A percentile compares a stretch with the other conserved stretches of the same genome.
These are phyloP conservation scores for Gastrolobium bilobum DNA, from an alignment of 306 rosid genomes.

Conservation along the genomic window DNA sequence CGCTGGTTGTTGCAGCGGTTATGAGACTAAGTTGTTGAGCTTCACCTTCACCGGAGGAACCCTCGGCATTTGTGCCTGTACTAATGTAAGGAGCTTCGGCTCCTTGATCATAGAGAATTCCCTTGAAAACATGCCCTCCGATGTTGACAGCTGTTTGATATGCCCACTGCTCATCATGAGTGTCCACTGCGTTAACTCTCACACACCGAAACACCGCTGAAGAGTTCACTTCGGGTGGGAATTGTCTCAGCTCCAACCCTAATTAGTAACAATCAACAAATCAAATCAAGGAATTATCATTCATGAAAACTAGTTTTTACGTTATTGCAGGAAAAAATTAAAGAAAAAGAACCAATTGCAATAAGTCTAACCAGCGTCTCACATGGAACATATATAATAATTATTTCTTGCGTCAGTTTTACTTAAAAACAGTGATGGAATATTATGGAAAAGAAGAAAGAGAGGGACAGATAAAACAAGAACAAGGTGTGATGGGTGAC, in stretches of 20 bases:
- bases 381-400: neutral
- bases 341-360: neutral
- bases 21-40: slow-evolving; percentile 63
- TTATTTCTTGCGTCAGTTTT: slow-evolving; percentile 58
- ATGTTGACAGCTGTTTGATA: slow-evolving; percentile 96
- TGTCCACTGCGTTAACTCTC: slow-evolving; percentile 85
- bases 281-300: neutral
- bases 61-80: slow-evolving; percentile 48
- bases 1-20: slow-evolving; percentile 44
- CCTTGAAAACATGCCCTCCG: slow-evolving; percentile 94
- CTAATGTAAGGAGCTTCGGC: slow-evolving; percentile 59
- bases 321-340: too few species aligned
- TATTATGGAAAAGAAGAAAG: slow-evolving; percentile 38
- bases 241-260: slow-evolving; percentile 94
- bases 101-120: slow-evolving; percentile 95
- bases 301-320: too few species aligned
- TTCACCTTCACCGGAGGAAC: slow-evolving; percentile 67
- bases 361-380: slow-evolving; percentile 20
- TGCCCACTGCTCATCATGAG: slow-evolving; percentile 85
- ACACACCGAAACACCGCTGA: slow-evolving; percentile 92
- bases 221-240: slow-evolving; percentile 87
- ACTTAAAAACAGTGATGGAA: slow-evolving; percentile 61
- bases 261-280: slow-evolving; percentile 32
- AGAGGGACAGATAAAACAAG: slow-evolving; percentile 45
- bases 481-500: slow-evolving; percentile 44